A percentile compares a stretch with the other conserved stretches of the same genome.
Evolutionary conservation across 805 yeast genomes (phyloP).

Genomic region (Dipodascopsis uninucleata): DNA sequence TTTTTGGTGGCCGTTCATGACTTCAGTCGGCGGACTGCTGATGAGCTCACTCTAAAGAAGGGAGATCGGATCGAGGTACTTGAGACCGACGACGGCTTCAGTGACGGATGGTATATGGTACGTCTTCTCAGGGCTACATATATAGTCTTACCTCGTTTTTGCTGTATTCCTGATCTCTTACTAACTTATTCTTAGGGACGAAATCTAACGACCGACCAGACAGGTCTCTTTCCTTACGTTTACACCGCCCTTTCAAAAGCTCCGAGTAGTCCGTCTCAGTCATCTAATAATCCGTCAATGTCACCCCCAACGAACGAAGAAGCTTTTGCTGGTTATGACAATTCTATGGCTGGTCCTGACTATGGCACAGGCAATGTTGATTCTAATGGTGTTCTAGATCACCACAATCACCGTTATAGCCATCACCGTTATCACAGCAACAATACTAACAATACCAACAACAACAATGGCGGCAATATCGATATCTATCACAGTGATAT

Average conservation of each 20-base stretch:
- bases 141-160: constrained; percentile 8
- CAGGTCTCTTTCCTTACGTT: constrained; percentile 87
- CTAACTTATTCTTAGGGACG: constrained; percentile 47
- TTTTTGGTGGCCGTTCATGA: constrained; percentile 67
- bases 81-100: constrained; percentile 88
- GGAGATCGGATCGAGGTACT: constrained; percentile 88
- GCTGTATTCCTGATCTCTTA: background rate
- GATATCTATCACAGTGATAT: no score
- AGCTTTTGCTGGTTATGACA: no score
- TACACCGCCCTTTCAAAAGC: constrained; percentile 55
- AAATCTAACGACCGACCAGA: constrained; percentile 64
- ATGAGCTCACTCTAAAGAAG: constrained; percentile 72
- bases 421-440: constrained; percentile 6
- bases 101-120: constrained; percentile 91
- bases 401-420: no score
- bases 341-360: no score
- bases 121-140: constrained; percentile 6
- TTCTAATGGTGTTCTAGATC: no score
- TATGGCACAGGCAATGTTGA: no score
- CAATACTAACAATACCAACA: background rate
- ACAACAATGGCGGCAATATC: constrained; percentile 1
- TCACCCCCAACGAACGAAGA: no score
- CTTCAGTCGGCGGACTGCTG: constrained; percentile 81
- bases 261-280: background rate
- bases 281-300: background rate